phyloP scores from a whole-genome alignment of 352 stramenopile species.

The Phytophthora fragariae region DNA sequence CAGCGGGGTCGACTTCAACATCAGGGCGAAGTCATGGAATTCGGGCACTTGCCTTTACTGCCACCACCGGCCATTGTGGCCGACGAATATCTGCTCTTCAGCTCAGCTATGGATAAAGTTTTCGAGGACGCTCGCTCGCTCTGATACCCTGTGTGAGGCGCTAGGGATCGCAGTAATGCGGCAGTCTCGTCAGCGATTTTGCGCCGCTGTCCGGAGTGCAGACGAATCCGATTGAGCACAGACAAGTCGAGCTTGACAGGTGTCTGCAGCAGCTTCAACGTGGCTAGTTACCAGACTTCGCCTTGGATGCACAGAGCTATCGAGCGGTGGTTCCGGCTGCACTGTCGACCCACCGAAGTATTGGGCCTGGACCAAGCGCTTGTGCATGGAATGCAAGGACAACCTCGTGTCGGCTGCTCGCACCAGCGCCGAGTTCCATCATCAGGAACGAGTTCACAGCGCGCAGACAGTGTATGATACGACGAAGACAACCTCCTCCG shows the following conservation, averaged over 20 bases:
- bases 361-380: background rate
- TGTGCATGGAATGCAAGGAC: constrained; percentile 3
- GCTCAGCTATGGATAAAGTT: constrained; percentile 1
- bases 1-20: too few species aligned
- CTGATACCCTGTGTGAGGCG: constrained; percentile 8
- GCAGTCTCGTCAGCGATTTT: constrained; percentile 8
- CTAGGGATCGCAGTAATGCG: background rate
- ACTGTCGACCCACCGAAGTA: background rate
- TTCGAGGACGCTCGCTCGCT: background rate
- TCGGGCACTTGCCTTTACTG: too few species aligned
- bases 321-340: background rate
- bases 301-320: background rate
- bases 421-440: background rate
- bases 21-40: too few species aligned
- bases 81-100: constrained; percentile 7
- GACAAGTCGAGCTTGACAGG: constrained; percentile 1
- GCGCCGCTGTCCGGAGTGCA: too few species aligned
- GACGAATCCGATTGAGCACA: constrained; percentile 5
- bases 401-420: background rate
- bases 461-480: background rate
- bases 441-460: background rate
- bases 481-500: background rate
- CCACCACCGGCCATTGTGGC: too few species aligned
- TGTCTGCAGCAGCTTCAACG: constrained; percentile 2
- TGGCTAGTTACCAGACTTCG: background rate